Evolutionary conservation across 768 basidiomycete species (phyloP), one percentile per base, ranked within the genome.

Genomic region (Leccinum uliginosum): DNA sequence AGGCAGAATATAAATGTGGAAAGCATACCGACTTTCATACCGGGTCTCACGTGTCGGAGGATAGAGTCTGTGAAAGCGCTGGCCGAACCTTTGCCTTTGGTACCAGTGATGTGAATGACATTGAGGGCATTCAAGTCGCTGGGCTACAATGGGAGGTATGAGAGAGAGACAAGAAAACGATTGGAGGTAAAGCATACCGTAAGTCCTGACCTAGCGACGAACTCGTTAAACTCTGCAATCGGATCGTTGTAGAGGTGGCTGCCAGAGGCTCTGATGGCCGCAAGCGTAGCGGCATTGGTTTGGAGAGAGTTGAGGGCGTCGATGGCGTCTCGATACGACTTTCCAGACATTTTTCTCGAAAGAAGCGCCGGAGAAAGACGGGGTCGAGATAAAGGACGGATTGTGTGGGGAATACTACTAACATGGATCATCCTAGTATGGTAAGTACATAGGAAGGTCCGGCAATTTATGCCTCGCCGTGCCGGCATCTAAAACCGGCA

Each of bases 21-120:
- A 38, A 15, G 65, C 85, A 61, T 67, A 91, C 93, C 96, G 60
- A 91, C 82, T 77, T 86, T 94, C 78, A 87, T 91, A 2, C 78
- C 74, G 7, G 94, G 87, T 61, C 74, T 80, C n/a, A 80, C 73
- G 57, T 81, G 78, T n/a, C 91, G 83, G 50, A 98, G 76, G 53
- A 98, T 86, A 10, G 89, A 91, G 64, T 93, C 89, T 4, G 84
- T 82, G 65, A 98, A 98, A 8, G 97, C 96, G 61, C 91, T 92
- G 1, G 97, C 94, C 3, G 96, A 98, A 7, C 96, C 96, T 71
- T 99, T 99, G 32, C 96, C 96, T 74, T 99, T 99, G 4, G 97
- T 98, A 4, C 96, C 96, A 9, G 96, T 95, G 62, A 99, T 85
- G 76, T 99, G 96, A 48, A 98, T 83, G 56, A 96, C 93, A 71